Percentiles rank a stretch among this genome's conserved stretches.
Conservation (phyloP, 495 filamentous ascomycete genomes). For the Acidiella bohemica region DNA sequence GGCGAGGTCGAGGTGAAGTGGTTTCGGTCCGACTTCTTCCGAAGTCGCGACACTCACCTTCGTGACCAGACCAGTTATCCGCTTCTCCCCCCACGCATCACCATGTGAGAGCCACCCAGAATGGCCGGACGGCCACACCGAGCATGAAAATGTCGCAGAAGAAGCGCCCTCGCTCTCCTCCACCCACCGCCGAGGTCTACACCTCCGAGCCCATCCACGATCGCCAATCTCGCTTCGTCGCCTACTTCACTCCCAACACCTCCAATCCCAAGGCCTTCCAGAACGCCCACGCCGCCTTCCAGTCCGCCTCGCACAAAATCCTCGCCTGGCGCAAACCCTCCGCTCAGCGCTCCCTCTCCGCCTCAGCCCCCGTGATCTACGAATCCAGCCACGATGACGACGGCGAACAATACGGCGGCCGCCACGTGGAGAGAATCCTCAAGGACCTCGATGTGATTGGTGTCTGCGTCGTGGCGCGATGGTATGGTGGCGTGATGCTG, state of each 20-base stretch:
- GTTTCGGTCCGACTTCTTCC: too few relatives aligned
- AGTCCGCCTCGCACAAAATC: conserved; percentile 31
- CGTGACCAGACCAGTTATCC: too few relatives aligned
- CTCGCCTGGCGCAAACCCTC: conserved; percentile 29
- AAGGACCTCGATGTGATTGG: conserved; percentile 26
- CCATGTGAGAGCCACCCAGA: not conserved
- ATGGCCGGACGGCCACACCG: not conserved
- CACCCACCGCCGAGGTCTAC: conserved; percentile 17
- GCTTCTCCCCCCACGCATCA: too few relatives aligned
- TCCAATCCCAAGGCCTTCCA: conserved; percentile 24
- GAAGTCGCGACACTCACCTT: too few relatives aligned
- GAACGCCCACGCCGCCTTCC: conserved; percentile 25
- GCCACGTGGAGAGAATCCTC: conserved; percentile 29
- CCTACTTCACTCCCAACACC: conserved; percentile 29
- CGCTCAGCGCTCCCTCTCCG: conserved; percentile 22
- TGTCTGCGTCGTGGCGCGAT: conserved; percentile 33
- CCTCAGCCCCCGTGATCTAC: conserved; percentile 16
- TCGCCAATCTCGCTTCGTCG: conserved; percentile 32
- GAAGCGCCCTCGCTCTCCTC: not conserved
- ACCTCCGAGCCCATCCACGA: conserved; percentile 28
- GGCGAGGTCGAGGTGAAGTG: too few relatives aligned
- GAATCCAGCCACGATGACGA: conserved; percentile 34
- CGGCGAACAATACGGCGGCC: conserved; percentile 33
- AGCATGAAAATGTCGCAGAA: conserved; percentile 24
- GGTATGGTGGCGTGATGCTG: conserved; percentile 35